phyloP scores from a whole-genome alignment of 352 stramenopile species.

The Aphanomyces cochlioides region DNA sequence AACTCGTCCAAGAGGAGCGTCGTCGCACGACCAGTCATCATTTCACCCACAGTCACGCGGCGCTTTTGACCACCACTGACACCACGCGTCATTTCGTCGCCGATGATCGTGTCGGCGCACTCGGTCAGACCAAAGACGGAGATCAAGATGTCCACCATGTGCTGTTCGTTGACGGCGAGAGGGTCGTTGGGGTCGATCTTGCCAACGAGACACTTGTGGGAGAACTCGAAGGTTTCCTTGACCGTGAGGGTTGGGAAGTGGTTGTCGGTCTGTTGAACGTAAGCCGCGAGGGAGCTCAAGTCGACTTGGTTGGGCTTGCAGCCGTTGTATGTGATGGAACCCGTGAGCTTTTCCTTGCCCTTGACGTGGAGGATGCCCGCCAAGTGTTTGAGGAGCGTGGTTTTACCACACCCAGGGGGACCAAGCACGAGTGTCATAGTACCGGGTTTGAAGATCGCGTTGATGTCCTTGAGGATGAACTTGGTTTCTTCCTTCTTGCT shows the following conservation, averaged over 20 bases:
- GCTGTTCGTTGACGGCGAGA: slow-evolving; percentile 36
- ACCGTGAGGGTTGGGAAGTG: slow-evolving; percentile 89
- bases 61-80: slow-evolving; percentile 35
- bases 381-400: slow-evolving; percentile 20
- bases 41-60: slow-evolving; percentile 75
- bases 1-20: slow-evolving; percentile 75
- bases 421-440: slow-evolving; percentile 23
- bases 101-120: slow-evolving; percentile 28
- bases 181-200: slow-evolving; percentile 44
- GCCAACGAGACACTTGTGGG: slow-evolving; percentile 71
- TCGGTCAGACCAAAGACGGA: slow-evolving; percentile 24
- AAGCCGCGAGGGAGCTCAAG: slow-evolving; percentile 27
- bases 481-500: slow-evolving; percentile 3
- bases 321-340: slow-evolving; percentile 3
- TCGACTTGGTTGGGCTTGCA: slow-evolving; percentile 8
- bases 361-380: not conserved
- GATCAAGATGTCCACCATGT: slow-evolving; percentile 24
- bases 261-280: slow-evolving; percentile 67
- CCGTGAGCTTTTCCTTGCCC: not conserved
- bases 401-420: slow-evolving; percentile 23
- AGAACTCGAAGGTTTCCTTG: slow-evolving; percentile 91
- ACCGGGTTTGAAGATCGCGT: slow-evolving; percentile 24
- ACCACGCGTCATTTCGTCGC: slow-evolving; percentile 26
- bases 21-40: slow-evolving; percentile 45
- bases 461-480: slow-evolving; percentile 29